Conservation (phyloP, 345 rosid genomes). For the Camelina neglecta region DNA sequence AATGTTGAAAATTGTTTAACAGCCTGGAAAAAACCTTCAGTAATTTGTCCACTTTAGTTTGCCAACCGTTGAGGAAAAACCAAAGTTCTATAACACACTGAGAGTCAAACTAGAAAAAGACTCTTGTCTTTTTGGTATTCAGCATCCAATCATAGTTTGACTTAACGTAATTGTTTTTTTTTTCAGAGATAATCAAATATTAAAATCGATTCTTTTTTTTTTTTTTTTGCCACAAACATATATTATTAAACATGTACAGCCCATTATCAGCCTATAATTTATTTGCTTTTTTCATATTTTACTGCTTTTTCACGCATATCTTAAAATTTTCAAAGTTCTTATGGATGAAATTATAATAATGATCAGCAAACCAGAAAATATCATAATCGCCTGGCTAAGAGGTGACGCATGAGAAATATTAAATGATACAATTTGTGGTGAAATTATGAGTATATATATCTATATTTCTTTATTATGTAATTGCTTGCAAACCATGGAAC, state of each 20-base stretch:
- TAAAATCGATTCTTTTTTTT: neutral
- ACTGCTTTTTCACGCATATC: neutral
- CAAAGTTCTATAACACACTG: conserved; percentile 28
- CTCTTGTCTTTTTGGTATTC: conserved; percentile 44
- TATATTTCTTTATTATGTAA: neutral
- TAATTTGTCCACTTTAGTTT: conserved; percentile 46
- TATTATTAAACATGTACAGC: neutral
- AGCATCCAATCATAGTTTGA: conserved; percentile 44
- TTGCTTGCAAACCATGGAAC: neutral
- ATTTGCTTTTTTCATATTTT: neutral
- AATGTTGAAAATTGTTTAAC: conserved; percentile 31
- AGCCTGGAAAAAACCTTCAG: conserved; percentile 22
- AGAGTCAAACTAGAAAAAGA: conserved; percentile 47
- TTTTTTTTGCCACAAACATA: neutral
- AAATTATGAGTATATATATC: neutral
- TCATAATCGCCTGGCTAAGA: conserved; percentile 31
- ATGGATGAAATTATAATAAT: conserved; percentile 22
- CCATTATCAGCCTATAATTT: too few species aligned
- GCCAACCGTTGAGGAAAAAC: conserved; percentile 47
- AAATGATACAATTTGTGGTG: conserved; percentile 16
- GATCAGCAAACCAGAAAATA: conserved; percentile 9
- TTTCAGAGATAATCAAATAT: neutral
- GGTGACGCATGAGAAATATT: conserved; percentile 34
- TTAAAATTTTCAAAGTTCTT: neutral
- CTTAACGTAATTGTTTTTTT: neutral